phyloP scores from a whole-genome alignment of 805 yeast genomes.

The Kluyveromyces wickerhamii region DNA sequence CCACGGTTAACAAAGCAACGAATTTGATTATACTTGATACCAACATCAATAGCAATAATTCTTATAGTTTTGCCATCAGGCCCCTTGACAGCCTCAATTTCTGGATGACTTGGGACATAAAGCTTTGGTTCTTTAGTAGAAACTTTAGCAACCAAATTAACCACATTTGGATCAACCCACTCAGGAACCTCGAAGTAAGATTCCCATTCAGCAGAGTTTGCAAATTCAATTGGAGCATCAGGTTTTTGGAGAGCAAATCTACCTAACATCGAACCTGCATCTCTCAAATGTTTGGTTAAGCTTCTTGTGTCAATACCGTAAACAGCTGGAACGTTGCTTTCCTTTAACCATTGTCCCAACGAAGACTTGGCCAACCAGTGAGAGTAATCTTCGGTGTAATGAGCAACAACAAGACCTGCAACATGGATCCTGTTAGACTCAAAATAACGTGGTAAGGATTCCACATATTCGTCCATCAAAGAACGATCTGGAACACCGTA shows the following conservation, averaged over 20 bases:
- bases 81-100: conserved; percentile 41
- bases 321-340: conserved; percentile 88
- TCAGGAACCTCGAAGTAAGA: conserved; percentile 64
- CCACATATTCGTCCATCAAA: conserved; percentile 63
- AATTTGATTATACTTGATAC: conserved; percentile 96
- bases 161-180: conserved; percentile 88
- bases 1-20: conserved; percentile 96
- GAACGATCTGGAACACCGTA: conserved; percentile 96
- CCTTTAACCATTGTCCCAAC: conserved; percentile 87
- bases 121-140: conserved; percentile 68
- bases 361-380: conserved; percentile 91
- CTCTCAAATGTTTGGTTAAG: conserved; percentile 87
- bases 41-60: conserved; percentile 89
- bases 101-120: conserved; percentile 52
- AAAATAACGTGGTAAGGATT: conserved; percentile 79
- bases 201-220: conserved; percentile 44
- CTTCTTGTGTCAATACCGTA: conserved; percentile 97
- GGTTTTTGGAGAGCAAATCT: conserved; percentile 61
- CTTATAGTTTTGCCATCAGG: conserved; percentile 71
- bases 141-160: conserved; percentile 88
- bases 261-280: conserved; percentile 88
- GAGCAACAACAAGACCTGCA: conserved; percentile 95
- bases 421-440: conserved; percentile 90
- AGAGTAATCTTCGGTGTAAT: conserved; percentile 92
- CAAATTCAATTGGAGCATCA: conserved; percentile 26